A percentile compares a stretch with the other conserved stretches of the same genome.
phyloP scores from a whole-genome alignment of 805 yeast species.

The Metschnikowia koreensis region DNA sequence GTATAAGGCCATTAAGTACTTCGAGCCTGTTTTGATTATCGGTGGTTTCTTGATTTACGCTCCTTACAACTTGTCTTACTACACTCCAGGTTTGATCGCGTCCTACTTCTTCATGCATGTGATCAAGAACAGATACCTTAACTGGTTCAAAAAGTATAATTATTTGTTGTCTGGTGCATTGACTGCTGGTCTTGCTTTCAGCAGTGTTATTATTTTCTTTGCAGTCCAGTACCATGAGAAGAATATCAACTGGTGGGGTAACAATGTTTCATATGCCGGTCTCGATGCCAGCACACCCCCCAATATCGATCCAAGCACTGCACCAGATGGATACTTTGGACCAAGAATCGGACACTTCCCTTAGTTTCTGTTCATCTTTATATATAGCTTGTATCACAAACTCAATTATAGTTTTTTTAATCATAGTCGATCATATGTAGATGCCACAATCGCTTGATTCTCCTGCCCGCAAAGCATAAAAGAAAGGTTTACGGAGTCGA shows the following conservation, averaged over 20 bases:
- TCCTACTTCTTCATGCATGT: conserved; percentile 35
- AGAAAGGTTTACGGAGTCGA: too few relatives aligned
- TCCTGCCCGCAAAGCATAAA: too few relatives aligned
- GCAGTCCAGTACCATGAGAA: conserved; percentile 22
- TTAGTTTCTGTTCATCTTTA: background rate
- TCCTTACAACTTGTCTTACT: conserved; percentile 62
- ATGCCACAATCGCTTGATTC: too few relatives aligned
- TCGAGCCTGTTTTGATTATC: conserved; percentile 41
- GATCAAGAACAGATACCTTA: conserved; percentile 39
- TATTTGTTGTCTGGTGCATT: conserved; percentile 45
- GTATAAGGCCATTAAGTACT: conserved; percentile 38
- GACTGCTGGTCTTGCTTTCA: conserved; percentile 44
- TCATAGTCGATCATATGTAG: too few relatives aligned
- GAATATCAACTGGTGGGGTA: conserved; percentile 66
- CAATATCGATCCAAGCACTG: conserved; percentile 6
- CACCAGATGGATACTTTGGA: conserved; percentile 24
- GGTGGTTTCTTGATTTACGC: conserved; percentile 68
- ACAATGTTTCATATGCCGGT: conserved; percentile 37
- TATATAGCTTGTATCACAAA: background rate
- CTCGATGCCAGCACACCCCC: conserved; percentile 27
- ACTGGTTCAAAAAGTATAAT: conserved; percentile 45
- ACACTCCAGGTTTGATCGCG: conserved; percentile 34
- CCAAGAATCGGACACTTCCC: conserved; percentile 22
- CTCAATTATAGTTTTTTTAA: too few relatives aligned
- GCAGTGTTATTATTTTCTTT: conserved; percentile 38